Conservation (phyloP, 345 rosid genomes). For the Carallia pectinifolia region DNA sequence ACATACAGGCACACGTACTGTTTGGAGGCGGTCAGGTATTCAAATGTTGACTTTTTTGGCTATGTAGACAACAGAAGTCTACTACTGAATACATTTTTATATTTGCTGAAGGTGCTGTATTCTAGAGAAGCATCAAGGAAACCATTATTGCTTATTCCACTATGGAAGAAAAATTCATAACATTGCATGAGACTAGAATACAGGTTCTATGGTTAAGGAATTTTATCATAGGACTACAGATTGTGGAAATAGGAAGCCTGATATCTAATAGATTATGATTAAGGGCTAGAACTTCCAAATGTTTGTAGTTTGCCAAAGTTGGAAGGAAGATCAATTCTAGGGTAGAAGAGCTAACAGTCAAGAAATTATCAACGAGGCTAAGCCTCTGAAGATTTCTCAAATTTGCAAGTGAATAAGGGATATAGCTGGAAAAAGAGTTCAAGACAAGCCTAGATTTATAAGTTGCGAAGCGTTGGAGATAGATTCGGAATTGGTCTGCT, state of each 20-base stretch:
- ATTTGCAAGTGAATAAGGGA: slow-evolving; percentile 21
- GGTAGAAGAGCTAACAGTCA: neutral
- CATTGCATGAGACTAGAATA: no score
- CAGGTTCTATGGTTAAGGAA: no score
- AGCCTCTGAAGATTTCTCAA: slow-evolving; percentile 9
- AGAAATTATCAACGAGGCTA: neutral
- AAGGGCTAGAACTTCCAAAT: neutral
- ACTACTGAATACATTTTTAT: no score
- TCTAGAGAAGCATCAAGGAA: no score
- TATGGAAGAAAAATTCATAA: no score
- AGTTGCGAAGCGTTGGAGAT: slow-evolving; percentile 24
- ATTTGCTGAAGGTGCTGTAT: no score
- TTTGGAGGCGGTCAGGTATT: no score
- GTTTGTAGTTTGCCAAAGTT: slow-evolving; percentile 18
- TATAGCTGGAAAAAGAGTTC: slow-evolving; percentile 23
- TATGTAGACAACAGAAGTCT: no score
- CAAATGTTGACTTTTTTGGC: no score
- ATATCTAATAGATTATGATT: neutral
- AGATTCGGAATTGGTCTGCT: slow-evolving; percentile 18
- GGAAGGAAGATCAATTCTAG: slow-evolving; percentile 12
- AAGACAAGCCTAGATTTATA: neutral
- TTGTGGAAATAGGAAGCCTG: slow-evolving; percentile 9
- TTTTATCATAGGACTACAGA: no score
- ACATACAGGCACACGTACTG: no score
- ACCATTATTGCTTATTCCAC: no score